A percentile compares a stretch with the other conserved stretches of the same genome.
Evolutionary conservation across 306 rosid species (phyloP).

Genomic region (Oemleria cerasiformis): DNA sequence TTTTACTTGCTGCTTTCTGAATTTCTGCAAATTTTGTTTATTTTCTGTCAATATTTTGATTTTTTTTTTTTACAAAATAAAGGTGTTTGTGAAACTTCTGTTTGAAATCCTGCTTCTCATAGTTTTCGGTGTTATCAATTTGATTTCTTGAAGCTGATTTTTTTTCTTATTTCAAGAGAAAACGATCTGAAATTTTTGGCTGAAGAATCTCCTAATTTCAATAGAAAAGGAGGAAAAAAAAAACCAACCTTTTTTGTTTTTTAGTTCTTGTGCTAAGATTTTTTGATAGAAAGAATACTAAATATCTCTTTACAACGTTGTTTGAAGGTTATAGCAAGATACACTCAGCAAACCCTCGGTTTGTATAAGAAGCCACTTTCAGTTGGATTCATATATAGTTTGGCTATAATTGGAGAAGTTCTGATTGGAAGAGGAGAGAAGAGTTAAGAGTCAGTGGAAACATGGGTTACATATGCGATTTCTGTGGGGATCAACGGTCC

Average conservation of each 20-base stretch:
- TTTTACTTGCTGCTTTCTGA: not conserved
- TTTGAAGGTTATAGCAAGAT: slow-evolving; percentile 30
- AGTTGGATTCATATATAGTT: slow-evolving; percentile 18
- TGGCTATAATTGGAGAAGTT: slow-evolving; percentile 25
- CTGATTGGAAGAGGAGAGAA: slow-evolving; percentile 20
- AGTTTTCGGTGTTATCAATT: not conserved
- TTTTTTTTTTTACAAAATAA: not conserved
- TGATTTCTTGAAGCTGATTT: not conserved
- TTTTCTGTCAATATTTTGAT: not conserved
- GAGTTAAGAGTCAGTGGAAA: slow-evolving; percentile 21
- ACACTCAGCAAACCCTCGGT: slow-evolving; percentile 15
- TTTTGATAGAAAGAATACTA: slow-evolving; percentile 30
- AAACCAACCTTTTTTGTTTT: not conserved
- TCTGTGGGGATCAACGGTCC: slow-evolving; percentile 83
- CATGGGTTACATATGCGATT: slow-evolving; percentile 91
- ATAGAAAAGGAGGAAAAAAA: not conserved
- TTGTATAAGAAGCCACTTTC: slow-evolving; percentile 28
- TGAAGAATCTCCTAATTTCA: not conserved
- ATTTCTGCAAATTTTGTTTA: not conserved
- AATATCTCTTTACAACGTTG: slow-evolving; percentile 14
- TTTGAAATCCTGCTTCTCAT: not conserved
- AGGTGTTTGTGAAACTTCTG: not conserved
- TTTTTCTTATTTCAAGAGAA: slow-evolving; percentile 1
- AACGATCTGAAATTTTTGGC: not conserved
- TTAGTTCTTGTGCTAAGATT: not conserved